phyloP scores from a whole-genome alignment of 441 rosid genomes.

The Croton laevigatus region DNA sequence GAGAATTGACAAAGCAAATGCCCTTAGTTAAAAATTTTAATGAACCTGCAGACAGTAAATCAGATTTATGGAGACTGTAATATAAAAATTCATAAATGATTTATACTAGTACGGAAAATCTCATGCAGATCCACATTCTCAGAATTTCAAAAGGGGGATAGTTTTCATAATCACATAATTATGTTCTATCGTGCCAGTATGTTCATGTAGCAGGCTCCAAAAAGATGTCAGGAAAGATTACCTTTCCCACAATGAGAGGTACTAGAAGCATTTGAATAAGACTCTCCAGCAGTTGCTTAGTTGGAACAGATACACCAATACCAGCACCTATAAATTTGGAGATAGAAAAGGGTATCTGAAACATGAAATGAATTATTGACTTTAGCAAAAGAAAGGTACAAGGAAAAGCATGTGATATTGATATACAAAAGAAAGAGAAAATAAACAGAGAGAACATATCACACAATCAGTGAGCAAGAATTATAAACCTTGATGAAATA shows the following conservation, averaged over 20 bases:
- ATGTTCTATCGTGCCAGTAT: background rate
- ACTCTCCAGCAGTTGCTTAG: slow-evolving; percentile 71
- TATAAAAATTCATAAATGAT: background rate
- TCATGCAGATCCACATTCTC: background rate
- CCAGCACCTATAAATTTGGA: slow-evolving; percentile 78
- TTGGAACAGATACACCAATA: slow-evolving; percentile 81
- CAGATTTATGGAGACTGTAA: background rate
- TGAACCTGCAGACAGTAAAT: background rate
- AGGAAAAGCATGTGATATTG: background rate
- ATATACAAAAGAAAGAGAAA: background rate
- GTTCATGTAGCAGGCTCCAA: slow-evolving; percentile 9
- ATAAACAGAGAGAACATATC: background rate
- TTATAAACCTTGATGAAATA: background rate
- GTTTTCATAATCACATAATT: background rate
- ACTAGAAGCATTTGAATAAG: slow-evolving; percentile 67
- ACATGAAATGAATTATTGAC: slow-evolving; percentile 16
- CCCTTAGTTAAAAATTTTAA: no score
- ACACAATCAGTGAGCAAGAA: background rate
- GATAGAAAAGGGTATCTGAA: slow-evolving; percentile 87
- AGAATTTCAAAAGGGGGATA: no score
- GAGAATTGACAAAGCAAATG: background rate
- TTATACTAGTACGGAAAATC: background rate
- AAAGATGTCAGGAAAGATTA: slow-evolving; percentile 25
- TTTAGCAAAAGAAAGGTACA: slow-evolving; percentile 13
- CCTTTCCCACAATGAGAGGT: slow-evolving; percentile 90